phyloP scores from a whole-genome alignment of 2,329 filamentous ascomycete species.

The Pseudocercospora macadamiae region DNA sequence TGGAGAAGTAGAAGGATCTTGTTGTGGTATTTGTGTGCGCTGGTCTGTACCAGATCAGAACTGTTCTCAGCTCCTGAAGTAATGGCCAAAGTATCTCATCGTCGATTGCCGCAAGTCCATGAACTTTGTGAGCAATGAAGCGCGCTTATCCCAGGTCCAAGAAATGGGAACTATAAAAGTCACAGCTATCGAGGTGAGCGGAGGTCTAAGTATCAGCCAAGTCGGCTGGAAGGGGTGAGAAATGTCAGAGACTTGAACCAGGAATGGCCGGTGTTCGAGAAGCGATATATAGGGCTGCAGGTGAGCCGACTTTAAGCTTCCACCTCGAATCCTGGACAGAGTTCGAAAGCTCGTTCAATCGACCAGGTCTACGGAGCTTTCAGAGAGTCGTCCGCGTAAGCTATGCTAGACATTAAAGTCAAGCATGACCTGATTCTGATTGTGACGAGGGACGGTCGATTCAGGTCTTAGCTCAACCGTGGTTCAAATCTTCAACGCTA shows the following conservation, averaged over 20 bases:
- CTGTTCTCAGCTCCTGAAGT: constrained; percentile 16
- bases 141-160: constrained; percentile 2
- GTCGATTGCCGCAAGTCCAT: constrained; percentile 13
- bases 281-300: not conserved
- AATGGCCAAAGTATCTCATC: constrained; percentile 6
- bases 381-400: not conserved
- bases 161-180: not conserved
- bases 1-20: not conserved
- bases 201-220: not conserved
- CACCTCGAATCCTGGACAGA: not conserved
- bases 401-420: not conserved
- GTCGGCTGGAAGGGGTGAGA: not conserved
- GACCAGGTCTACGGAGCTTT: not conserved
- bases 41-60: not conserved
- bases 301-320: not conserved
- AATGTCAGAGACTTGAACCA: not conserved
- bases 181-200: constrained; percentile 1
- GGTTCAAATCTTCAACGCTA: not conserved
- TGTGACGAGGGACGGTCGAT: not conserved
- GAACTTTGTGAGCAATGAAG: not conserved
- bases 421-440: not conserved
- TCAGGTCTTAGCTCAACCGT: not conserved
- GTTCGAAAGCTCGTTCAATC: not conserved
- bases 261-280: not conserved
- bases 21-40: not conserved